phyloP scores from a whole-genome alignment of 2,329 filamentous ascomycete genomes.

The Macrophomina phaseolina region DNA sequence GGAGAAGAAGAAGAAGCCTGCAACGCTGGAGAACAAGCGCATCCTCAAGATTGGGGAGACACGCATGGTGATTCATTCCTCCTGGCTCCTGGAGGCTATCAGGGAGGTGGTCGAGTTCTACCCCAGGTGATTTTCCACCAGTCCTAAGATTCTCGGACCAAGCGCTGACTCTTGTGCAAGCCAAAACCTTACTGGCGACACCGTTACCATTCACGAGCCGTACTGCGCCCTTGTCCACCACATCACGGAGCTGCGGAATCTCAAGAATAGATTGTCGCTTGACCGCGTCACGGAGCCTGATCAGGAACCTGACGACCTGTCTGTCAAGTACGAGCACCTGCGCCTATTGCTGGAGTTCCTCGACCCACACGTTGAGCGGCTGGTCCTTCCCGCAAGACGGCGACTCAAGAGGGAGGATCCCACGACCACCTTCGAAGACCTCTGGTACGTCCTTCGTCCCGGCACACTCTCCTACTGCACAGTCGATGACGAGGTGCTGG shows the following conservation, averaged over 20 bases:
- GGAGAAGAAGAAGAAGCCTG: conserved; percentile 10
- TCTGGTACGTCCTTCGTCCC: conserved; percentile 25
- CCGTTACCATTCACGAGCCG: conserved; percentile 18
- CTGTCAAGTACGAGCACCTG: conserved; percentile 24
- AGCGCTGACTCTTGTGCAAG: not conserved
- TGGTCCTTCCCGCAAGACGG: conserved; percentile 1
- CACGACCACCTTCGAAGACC: conserved; percentile 15
- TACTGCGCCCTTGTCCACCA: conserved; percentile 20
- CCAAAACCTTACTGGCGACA: conserved; percentile 22
- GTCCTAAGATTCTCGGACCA: not conserved
- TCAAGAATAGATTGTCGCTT: conserved; percentile 10
- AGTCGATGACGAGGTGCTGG: not conserved
- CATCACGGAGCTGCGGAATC: conserved; percentile 16
- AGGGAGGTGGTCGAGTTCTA: conserved; percentile 24
- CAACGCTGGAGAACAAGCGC: conserved; percentile 17
- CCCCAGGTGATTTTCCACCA: not conserved
- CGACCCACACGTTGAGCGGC: conserved; percentile 16
- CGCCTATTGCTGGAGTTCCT: conserved; percentile 21
- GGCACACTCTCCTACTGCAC: conserved; percentile 8
- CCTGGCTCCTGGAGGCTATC: conserved; percentile 22
- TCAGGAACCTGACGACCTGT: conserved; percentile 8
- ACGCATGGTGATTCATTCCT: conserved; percentile 14
- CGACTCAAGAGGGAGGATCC: conserved; percentile 19
- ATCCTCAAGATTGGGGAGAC: conserved; percentile 17
- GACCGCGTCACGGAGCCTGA: conserved; percentile 6